A percentile compares a stretch with the other conserved stretches of the same genome.
Conservation (phyloP, 2,329 filamentous ascomycete species). For the Alternaria sp. region DNA sequence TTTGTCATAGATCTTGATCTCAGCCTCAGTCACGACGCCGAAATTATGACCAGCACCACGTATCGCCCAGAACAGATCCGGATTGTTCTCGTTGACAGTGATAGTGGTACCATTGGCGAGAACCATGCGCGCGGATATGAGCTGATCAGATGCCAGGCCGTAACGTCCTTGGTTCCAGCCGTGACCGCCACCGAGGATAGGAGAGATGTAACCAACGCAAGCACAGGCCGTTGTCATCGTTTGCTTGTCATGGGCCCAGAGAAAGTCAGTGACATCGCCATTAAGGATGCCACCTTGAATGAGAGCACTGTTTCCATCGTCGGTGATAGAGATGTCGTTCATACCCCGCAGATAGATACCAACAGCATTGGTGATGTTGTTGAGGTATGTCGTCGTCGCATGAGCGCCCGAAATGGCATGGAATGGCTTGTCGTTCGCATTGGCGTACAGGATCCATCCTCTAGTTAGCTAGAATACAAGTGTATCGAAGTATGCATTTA, state of each 20-base stretch:
- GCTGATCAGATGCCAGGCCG: constrained; percentile 35
- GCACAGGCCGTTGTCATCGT: constrained; percentile 30
- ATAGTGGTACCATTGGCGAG: constrained; percentile 48
- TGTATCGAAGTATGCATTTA: neutral
- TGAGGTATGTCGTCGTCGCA: constrained; percentile 37
- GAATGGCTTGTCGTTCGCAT: constrained; percentile 42
- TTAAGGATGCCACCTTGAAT: constrained; percentile 38
- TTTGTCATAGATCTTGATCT: constrained; percentile 29
- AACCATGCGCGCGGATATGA: constrained; percentile 46
- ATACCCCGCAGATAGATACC: constrained; percentile 42
- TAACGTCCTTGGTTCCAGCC: constrained; percentile 63
- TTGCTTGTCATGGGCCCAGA: constrained; percentile 41
- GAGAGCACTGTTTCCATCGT: constrained; percentile 25
- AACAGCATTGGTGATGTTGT: constrained; percentile 36
- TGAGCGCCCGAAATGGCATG: constrained; percentile 50
- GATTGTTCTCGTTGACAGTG: constrained; percentile 43
- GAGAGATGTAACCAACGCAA: constrained; percentile 61
- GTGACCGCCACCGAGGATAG: constrained; percentile 66
- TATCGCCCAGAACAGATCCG: constrained; percentile 52
- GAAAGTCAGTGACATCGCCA: constrained; percentile 33
- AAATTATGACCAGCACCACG: constrained; percentile 48
- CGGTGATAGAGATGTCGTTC: constrained; percentile 33
- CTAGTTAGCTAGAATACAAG: neutral
- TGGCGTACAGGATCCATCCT: constrained; percentile 28
- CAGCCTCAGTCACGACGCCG: constrained; percentile 40